phyloP scores from a whole-genome alignment of 2,329 filamentous ascomycete genomes.

The Botryotinia convoluta region DNA sequence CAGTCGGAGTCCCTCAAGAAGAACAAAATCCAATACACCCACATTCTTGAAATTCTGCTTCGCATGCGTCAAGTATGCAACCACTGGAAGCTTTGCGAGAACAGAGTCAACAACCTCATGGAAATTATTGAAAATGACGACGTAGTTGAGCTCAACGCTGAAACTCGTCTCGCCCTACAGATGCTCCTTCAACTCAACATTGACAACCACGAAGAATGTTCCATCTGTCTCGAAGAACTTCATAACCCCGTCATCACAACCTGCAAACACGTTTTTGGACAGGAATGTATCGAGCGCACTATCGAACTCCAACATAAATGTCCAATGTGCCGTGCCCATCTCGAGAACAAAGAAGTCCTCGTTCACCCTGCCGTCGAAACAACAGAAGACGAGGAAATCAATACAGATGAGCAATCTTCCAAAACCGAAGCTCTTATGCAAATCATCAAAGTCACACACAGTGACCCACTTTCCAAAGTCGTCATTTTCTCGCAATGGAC shows the following conservation, averaged over 20 bases:
- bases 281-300: conserved; percentile 68
- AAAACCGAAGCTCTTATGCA: conserved; percentile 79
- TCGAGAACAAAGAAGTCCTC: conserved; percentile 59
- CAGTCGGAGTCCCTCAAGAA: conserved; percentile 34
- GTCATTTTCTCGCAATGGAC: conserved; percentile 79
- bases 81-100: conserved; percentile 79
- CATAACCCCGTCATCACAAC: conserved; percentile 76
- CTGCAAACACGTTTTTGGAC: conserved; percentile 80
- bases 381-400: conserved; percentile 49
- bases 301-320: conserved; percentile 77
- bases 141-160: conserved; percentile 66
- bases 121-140: conserved; percentile 63
- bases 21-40: conserved; percentile 59
- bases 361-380: conserved; percentile 64
- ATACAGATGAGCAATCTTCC: conserved; percentile 67
- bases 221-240: conserved; percentile 74
- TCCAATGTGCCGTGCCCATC: conserved; percentile 74
- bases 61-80: conserved; percentile 84
- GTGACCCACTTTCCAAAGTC: conserved; percentile 63
- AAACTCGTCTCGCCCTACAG: conserved; percentile 71
- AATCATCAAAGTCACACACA: conserved; percentile 68
- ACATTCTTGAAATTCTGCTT: conserved; percentile 76
- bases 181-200: conserved; percentile 73
- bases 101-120: conserved; percentile 71
- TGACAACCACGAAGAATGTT: conserved; percentile 78